phyloP scores from a whole-genome alignment of 768 basidiomycete genomes.

The Daedaleopsis nitida region DNA sequence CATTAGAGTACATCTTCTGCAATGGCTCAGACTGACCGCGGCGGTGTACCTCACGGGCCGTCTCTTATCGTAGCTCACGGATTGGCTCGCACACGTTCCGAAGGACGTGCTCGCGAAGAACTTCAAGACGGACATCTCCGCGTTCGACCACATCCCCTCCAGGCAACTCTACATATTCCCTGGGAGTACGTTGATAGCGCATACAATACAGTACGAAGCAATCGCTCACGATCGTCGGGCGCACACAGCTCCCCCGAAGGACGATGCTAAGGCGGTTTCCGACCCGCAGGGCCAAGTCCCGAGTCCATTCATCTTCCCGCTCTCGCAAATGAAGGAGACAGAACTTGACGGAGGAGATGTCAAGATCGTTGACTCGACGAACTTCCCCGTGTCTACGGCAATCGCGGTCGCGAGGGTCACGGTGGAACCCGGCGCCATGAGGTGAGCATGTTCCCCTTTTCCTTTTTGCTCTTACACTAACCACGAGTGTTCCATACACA shows the following conservation, averaged over 20 bases:
- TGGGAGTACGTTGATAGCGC: constrained; percentile 27
- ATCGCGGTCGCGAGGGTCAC: constrained; percentile 59
- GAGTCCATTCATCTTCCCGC: constrained; percentile 51
- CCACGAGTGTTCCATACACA: constrained; percentile 22
- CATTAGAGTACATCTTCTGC: neutral
- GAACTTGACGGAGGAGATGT: constrained; percentile 55
- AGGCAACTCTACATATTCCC: constrained; percentile 59
- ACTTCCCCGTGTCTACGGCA: constrained; percentile 54
- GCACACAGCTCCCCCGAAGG: constrained; percentile 21
- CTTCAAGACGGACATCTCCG: constrained; percentile 48
- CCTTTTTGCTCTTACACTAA: neutral
- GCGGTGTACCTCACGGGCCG: neutral
- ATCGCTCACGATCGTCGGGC: neutral
- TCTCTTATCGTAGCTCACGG: constrained; percentile 40
- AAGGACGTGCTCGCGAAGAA: constrained; percentile 65
- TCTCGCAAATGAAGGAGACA: constrained; percentile 48
- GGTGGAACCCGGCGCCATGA: constrained; percentile 60
- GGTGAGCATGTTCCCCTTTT: neutral
- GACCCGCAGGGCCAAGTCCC: constrained; percentile 52
- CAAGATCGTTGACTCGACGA: constrained; percentile 58
- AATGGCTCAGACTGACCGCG: constrained; percentile 51
- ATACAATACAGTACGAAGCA: neutral
- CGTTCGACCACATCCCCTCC: constrained; percentile 57
- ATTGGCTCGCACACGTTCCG: constrained; percentile 71
- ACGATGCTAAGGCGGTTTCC: constrained; percentile 38